phyloP scores from a whole-genome alignment of 805 yeast genomes.

The Candida saitoana region DNA sequence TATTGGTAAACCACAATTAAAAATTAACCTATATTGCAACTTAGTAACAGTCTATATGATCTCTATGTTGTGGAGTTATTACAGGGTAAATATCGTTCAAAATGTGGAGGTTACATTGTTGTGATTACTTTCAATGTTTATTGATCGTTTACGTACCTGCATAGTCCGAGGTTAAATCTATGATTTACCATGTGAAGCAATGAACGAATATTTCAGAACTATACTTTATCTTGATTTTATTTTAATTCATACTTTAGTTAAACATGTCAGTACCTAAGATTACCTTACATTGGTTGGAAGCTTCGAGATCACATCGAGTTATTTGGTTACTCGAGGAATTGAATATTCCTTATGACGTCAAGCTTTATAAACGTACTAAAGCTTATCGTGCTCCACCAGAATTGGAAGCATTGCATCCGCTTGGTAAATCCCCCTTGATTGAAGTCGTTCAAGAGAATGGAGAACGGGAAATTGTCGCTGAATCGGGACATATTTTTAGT shows the following conservation, averaged over 20 bases:
- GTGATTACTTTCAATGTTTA: too few relatives aligned
- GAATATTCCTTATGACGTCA: conserved; percentile 29
- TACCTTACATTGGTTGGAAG: conserved; percentile 20
- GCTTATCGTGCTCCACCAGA: conserved; percentile 30
- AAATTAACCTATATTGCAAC: too few relatives aligned
- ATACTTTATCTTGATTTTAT: too few relatives aligned
- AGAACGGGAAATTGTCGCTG: conserved; percentile 37
- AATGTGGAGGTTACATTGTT: background rate
- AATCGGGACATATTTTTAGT: conserved; percentile 56
- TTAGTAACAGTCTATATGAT: too few relatives aligned
- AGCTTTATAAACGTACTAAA: conserved; percentile 23
- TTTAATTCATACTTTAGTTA: too few relatives aligned
- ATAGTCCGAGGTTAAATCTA: background rate
- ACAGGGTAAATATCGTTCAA: too few relatives aligned
- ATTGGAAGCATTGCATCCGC: conserved; percentile 28
- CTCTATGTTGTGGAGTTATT: too few relatives aligned
- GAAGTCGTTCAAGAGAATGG: conserved; percentile 23
- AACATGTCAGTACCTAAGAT: background rate
- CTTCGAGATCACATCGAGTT: conserved; percentile 35
- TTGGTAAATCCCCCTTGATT: conserved; percentile 34
- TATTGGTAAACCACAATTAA: too few relatives aligned
- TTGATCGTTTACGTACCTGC: background rate
- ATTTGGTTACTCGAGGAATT: conserved; percentile 37
- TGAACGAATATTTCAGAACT: background rate
- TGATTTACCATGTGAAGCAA: background rate